Percentiles rank a stretch among this genome's conserved stretches.
phyloP scores from a whole-genome alignment of 805 yeast genomes.

The Kazachstania viticola region DNA sequence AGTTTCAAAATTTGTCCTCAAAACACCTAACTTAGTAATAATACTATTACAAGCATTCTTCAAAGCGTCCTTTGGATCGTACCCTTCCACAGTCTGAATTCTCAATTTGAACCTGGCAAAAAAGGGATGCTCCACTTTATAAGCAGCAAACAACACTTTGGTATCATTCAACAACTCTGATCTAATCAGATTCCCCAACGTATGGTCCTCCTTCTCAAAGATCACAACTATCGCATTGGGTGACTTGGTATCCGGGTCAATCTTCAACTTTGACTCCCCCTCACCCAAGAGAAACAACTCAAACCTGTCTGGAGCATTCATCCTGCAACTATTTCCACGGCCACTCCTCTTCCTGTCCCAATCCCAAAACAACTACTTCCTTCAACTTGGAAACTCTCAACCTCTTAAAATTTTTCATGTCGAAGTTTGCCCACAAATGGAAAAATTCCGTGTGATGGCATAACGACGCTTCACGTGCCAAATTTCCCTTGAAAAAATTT shows the following conservation, averaged over 20 bases:
- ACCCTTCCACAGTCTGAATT: slow-evolving; percentile 92
- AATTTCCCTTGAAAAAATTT: too few relatives aligned
- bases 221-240: slow-evolving; percentile 90
- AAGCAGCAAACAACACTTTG: slow-evolving; percentile 90
- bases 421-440: too few relatives aligned
- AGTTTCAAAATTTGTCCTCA: slow-evolving; percentile 68
- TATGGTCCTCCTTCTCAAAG: slow-evolving; percentile 95
- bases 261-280: slow-evolving; percentile 85
- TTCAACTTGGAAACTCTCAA: too few relatives aligned
- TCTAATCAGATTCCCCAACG: slow-evolving; percentile 81
- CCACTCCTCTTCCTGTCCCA: too few relatives aligned
- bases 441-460: too few relatives aligned
- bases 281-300: slow-evolving; percentile 95
- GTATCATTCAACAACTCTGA: slow-evolving; percentile 78
- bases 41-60: slow-evolving; percentile 79
- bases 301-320: slow-evolving; percentile 99
- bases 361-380: too few relatives aligned
- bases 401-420: too few relatives aligned
- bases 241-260: slow-evolving; percentile 88
- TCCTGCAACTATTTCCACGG: too few relatives aligned
- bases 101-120: slow-evolving; percentile 92
- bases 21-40: slow-evolving; percentile 62
- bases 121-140: slow-evolving; percentile 94
- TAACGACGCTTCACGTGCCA: too few relatives aligned
- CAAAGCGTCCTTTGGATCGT: slow-evolving; percentile 82